Base-by-base conservation (phyloP, 768 basidiomycete species). In the Gautieria morchelliformis region DNA sequence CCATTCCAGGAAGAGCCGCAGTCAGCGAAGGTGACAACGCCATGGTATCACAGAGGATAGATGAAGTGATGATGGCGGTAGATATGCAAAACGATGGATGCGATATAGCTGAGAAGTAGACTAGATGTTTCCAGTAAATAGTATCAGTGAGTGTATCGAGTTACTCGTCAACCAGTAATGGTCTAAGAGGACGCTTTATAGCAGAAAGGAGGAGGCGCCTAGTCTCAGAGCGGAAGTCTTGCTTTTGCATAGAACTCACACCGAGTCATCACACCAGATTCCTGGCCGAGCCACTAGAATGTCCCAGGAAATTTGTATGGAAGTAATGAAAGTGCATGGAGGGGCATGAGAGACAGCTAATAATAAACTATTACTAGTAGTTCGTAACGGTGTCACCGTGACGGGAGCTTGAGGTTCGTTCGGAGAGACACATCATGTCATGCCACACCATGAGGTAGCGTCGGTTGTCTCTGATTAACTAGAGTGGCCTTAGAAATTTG, bases 291-390 rank as follows among this genome's bases (percentile, higher is more conserved):
- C 9, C 35, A 37, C 10, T 37, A 10, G 10, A 10, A 9, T 37
- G 35, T 37, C 35, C 10, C 35, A 37, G 35, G 10, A 3, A 27
- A 27, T 3, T 27, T 27, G 5, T 27, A 27, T 27, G 5, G 27
- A 27, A 27, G 2, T 27, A 27, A 3, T 27, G 27, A 27, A 27
- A 27, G 27, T 27, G 27, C 3, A 27, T 27, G 27, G 27, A 27
- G 27, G 27, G n/a, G n/a, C n/a, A 27, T 27, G 27, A 27, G 27
- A 27, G 5, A 27, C 5, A 27, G 27, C 27, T 27, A 27, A 27
- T 27, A 5, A 27, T 27, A 65, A 45, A 24, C 63, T 60, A 40
- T 64, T 68, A n/a, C n/a, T n/a, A n/a, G n/a, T n/a, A n/a, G n/a
- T n/a, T n/a, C n/a, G n/a, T n/a, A n/a, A n/a, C n/a, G n/a, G n/a